A percentile compares a stretch with the other conserved stretches of the same genome.
Conservation (phyloP, 805 yeast species). For the Scheffersomyces amazonensis region DNA sequence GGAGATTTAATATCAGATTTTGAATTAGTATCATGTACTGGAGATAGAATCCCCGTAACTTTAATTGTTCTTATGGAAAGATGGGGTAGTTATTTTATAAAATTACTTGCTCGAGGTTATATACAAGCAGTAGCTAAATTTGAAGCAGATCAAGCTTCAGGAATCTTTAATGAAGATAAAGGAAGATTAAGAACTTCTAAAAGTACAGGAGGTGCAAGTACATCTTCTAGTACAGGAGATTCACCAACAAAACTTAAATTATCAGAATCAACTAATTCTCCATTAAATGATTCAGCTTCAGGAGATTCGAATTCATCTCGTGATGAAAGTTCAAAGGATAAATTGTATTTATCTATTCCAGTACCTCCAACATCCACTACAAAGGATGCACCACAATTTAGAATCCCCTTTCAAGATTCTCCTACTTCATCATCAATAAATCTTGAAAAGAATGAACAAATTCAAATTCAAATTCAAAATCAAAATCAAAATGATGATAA, state of each 20-base stretch:
- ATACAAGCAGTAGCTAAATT: slow-evolving; percentile 51
- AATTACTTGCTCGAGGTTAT: slow-evolving; percentile 60
- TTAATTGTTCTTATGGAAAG: slow-evolving; percentile 59
- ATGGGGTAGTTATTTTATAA: slow-evolving; percentile 75
- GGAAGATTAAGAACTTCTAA: slow-evolving; percentile 9
- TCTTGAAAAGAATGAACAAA: background rate
- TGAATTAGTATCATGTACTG: slow-evolving; percentile 68
- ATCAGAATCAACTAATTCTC: slow-evolving; percentile 10
- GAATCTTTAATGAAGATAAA: slow-evolving; percentile 3
- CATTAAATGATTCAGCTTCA: slow-evolving; percentile 5
- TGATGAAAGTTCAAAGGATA: slow-evolving; percentile 7
- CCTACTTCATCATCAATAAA: background rate
- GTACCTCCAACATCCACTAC: slow-evolving; percentile 12
- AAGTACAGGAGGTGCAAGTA: slow-evolving; percentile 4
- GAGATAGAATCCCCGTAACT: slow-evolving; percentile 65
- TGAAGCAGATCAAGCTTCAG: slow-evolving; percentile 21
- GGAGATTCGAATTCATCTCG: background rate
- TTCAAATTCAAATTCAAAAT: background rate
- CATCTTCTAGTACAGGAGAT: slow-evolving; percentile 1
- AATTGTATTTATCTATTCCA: slow-evolving; percentile 19
- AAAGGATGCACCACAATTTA: slow-evolving; percentile 51
- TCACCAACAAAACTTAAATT: slow-evolving; percentile 7
- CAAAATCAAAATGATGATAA: background rate
- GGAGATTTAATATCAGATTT: slow-evolving; percentile 66
- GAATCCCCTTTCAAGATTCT: slow-evolving; percentile 69